Evolutionary conservation across 441 rosid genomes (phyloP).

Genomic region (Erodium texanum): DNA sequence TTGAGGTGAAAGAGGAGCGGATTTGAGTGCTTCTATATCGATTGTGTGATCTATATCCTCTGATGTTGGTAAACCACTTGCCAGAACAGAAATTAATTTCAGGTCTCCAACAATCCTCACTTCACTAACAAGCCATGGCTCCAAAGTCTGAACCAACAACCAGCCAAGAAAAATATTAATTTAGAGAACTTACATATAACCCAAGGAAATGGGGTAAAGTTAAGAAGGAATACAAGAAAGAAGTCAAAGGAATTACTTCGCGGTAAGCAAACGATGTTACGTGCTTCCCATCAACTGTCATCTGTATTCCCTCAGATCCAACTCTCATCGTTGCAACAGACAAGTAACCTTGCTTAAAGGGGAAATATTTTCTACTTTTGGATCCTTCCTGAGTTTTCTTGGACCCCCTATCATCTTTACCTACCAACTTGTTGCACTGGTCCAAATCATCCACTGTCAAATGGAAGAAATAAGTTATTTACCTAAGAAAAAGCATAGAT

Average conservation of each 20-base stretch:
- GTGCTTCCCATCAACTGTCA: constrained; percentile 73
- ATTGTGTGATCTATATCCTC: constrained; percentile 52
- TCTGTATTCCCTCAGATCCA: constrained; percentile 62
- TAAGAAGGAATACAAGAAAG: constrained; percentile 14
- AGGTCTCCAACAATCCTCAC: constrained; percentile 51
- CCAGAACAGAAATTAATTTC: constrained; percentile 43
- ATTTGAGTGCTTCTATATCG: constrained; percentile 62
- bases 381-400: constrained; percentile 35
- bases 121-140: constrained; percentile 71
- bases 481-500: constrained; percentile 1
- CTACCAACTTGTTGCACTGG: constrained; percentile 77
- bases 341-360: constrained; percentile 48
- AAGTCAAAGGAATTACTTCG: constrained; percentile 38
- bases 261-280: constrained; percentile 61
- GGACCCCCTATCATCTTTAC: constrained; percentile 43
- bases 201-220: constrained; percentile 15
- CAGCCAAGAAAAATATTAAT: constrained; percentile 14
- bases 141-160: constrained; percentile 40
- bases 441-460: constrained; percentile 74
- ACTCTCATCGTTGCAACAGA: constrained; percentile 62
- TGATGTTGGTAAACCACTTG: constrained; percentile 63
- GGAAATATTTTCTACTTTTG: constrained; percentile 48
- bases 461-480: constrained; percentile 13
- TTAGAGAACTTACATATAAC: neutral
- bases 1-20: constrained; percentile 44